These are phyloP conservation scores for Eremochloa ophiuroides DNA, from an alignment of 176 grass and related monocot genomes.

Conservation along the genomic window DNA sequence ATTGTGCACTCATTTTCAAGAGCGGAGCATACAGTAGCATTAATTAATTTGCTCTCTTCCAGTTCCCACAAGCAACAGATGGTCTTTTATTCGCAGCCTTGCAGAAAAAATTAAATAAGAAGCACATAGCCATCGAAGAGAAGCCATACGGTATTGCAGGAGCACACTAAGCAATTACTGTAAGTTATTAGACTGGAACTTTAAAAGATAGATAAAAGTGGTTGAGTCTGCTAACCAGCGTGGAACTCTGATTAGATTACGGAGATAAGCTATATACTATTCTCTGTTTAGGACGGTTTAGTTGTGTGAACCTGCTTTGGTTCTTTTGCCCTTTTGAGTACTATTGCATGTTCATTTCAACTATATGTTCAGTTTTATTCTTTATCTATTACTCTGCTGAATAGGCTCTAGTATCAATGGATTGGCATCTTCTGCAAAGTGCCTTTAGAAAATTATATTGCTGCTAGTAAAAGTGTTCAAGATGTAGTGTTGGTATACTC, in stretches of 20 bases:
- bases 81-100: background rate
- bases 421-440: conserved; percentile 14
- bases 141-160: background rate
- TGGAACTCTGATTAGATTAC: too few relatives aligned
- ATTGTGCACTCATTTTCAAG: too few relatives aligned
- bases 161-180: background rate
- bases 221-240: conserved; percentile 13
- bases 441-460: background rate
- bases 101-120: conserved; percentile 6
- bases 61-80: conserved; percentile 4
- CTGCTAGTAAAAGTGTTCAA: background rate
- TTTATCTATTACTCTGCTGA: background rate
- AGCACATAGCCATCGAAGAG: background rate
- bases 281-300: too few relatives aligned
- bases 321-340: conserved; percentile 3
- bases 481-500: background rate
- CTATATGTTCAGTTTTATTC: background rate
- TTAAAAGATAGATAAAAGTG: background rate
- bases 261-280: too few relatives aligned
- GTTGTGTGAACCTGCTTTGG: background rate
- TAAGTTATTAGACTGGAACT: background rate
- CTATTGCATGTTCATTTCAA: background rate
- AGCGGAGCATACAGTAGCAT: background rate
- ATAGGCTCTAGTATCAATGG: background rate
- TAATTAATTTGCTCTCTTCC: background rate